Evolutionary conservation across 2,329 filamentous ascomycete genomes (phyloP).

Genomic region (Aspergillus sp.): DNA sequence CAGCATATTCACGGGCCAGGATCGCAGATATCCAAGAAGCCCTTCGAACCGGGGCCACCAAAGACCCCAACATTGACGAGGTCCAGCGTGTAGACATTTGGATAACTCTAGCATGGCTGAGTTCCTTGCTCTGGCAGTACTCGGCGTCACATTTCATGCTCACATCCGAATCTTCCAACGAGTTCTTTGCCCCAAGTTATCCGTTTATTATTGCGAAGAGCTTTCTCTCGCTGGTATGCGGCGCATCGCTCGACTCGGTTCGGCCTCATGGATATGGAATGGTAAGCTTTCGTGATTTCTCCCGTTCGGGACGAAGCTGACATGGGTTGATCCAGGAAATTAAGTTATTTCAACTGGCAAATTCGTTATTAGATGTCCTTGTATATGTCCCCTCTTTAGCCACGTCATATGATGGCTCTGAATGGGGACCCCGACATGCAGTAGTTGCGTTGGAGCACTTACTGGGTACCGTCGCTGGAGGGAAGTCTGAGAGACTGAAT

Average conservation of each 20-base stretch:
- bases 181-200: constrained; percentile 2
- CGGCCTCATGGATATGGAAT: constrained; percentile 11
- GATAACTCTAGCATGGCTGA: constrained; percentile 6
- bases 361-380: constrained; percentile 8
- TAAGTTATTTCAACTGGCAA: constrained; percentile 8
- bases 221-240: constrained; percentile 2
- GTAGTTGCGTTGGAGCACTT: constrained; percentile 5
- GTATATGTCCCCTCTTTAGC: constrained; percentile 5
- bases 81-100: constrained; percentile 10
- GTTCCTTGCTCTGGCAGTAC: constrained; percentile 9
- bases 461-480: constrained; percentile 5
- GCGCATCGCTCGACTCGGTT: constrained; percentile 6
- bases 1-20: constrained; percentile 1
- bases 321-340: not conserved
- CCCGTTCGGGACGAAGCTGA: not conserved
- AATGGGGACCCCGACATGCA: constrained; percentile 6
- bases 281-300: not conserved
- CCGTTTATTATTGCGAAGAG: constrained; percentile 2
- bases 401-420: not conserved
- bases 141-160: constrained; percentile 11
- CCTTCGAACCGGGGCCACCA: constrained; percentile 1
- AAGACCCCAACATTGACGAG: constrained; percentile 6
- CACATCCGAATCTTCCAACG: not conserved
- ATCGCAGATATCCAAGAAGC: constrained; percentile 7
- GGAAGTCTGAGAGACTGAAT: constrained; percentile 5